Base-by-base conservation (phyloP, 75 land plant genomes). In the Cupressus sempervirens region DNA sequence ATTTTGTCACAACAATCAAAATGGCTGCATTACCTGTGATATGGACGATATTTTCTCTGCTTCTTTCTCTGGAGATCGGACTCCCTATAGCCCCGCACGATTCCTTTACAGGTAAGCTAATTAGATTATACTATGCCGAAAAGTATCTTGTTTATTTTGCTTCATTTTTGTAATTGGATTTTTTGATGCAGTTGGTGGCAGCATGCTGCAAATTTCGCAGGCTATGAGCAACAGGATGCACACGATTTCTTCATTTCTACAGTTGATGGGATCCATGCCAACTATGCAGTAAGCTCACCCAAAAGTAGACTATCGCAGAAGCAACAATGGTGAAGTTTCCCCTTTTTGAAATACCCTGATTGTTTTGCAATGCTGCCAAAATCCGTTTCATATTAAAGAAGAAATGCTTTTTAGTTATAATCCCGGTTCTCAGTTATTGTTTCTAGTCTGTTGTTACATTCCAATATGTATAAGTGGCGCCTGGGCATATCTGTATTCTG, bases 241-340 rank as follows among this genome's bases (percentile, higher is more conserved):
- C 98, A 96, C 83, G 98, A 96, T 72, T 96, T 96, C 83, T 96
- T 96, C 87, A 96, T 96, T 82, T 93, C 98, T 40, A 85, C 93
- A 72, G 90, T 96, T 67, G 94, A 96, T 84, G 90, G 90, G 32
- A 94, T 96, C 45, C 98, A 96, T 88, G 96, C 95, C 56, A 91
- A 88, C 74, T 13, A 72, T 72, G 74, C 74, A 72, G 32, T 32
- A 72, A 32, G 35, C 15, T 72, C 74, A 32, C 12, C 35, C 35
- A 72, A 72, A 32, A 32, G 74, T 13, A 72, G 32, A 72, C 74
- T 30, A 35, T 30, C 74, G 11, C 74, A 62, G 67, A 62, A 62
- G 67, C 67, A 62, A 62, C 67, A 72, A 72, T 72, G 74, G 74
- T 72, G 73, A 72, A 72, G 8, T 72, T 72, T 32, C 14, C 12